Base-by-base conservation (phyloP, 2,329 filamentous ascomycete genomes). In the Cercospora sesami region DNA sequence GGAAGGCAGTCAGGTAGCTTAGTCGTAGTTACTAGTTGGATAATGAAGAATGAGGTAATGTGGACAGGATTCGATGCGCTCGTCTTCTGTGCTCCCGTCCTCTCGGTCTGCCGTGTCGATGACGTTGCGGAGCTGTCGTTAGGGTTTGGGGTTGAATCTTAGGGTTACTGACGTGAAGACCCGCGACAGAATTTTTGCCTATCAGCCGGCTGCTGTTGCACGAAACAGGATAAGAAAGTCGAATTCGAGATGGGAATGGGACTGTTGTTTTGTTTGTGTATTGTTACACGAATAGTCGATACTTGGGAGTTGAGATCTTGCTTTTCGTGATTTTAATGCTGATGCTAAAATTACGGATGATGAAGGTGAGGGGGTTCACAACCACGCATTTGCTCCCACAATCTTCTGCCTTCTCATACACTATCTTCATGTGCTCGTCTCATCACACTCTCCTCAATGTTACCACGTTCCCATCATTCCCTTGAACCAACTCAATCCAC, bases 401-500 rank as follows among this genome's bases (percentile, higher is more conserved):
- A 18, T 0, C 28, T 12, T 5, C 2, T 18, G 28, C 18, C 3
- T 16, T 28, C 31, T 10, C n/a, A 5, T 9, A 23, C 53, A 57
- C 5, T 9, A 16, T 23, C n/a, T 26, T 28, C 16, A 12, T 26
- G 10, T 12, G 6, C 3, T 26, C 48, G 8, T n/a, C 42, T 48
- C 42, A 57, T 12, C 23, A 28, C 5, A 58, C 55, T 3, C 55
- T 58, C 8, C 55, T 31, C 28, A 58, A 58, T 12, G 10, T 33
- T 7, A 4, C 6, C 28, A 58, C 55, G 3, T 58, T 16, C 30
- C 55, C 55, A n/a, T 8, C 28, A 31, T 31, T 33, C 4, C 55
- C 60, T 60, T 68, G 65, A 23, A 70, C 53, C 59, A 70, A 30
- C 8, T 70, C 61, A 21, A 70, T 63, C 42, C 66, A 64, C 30